A percentile compares a stretch with the other conserved stretches of the same genome.
Conservation (phyloP, 2,329 filamentous ascomycete genomes). For the Colletotrichum karsti region DNA sequence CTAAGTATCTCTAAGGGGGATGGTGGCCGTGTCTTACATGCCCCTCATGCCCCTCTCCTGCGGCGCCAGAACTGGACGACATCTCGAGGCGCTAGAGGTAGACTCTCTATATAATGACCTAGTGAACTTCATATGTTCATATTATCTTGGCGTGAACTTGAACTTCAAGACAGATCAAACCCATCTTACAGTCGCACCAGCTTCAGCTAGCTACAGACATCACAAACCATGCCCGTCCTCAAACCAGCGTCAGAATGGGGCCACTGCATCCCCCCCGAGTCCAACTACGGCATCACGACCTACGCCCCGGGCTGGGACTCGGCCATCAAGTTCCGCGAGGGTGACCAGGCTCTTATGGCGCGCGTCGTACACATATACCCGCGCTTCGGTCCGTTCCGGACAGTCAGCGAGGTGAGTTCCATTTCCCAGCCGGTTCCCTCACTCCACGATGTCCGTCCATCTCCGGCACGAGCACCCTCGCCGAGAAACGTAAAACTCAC, state of each 20-base stretch:
- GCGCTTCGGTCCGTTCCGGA: constrained; percentile 52
- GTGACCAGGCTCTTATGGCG: constrained; percentile 44
- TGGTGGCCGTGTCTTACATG: not conserved
- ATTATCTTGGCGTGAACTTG: not conserved
- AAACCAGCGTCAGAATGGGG: constrained; percentile 49
- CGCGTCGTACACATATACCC: constrained; percentile 54
- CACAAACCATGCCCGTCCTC: constrained; percentile 43
- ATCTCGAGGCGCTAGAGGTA: not conserved
- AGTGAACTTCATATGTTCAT: not conserved
- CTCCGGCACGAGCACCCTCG: not conserved
- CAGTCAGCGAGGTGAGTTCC: constrained; percentile 41
- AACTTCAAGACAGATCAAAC: too few relatives aligned
- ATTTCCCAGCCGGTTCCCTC: too few relatives aligned
- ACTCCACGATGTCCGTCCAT: too few relatives aligned
- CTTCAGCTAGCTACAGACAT: not conserved
- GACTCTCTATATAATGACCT: not conserved
- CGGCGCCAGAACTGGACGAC: not conserved
- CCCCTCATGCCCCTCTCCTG: not conserved
- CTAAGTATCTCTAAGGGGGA: too few relatives aligned
- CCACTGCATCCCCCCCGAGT: constrained; percentile 55
- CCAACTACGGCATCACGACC: constrained; percentile 55
- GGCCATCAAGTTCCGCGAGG: constrained; percentile 48
- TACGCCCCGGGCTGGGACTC: constrained; percentile 54
- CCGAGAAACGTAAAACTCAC: not conserved
- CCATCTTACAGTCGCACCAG: too few relatives aligned